These are phyloP conservation scores for Ophiobolus disseminans DNA, from an alignment of 2,329 filamentous ascomycete species.

Conservation along the genomic window DNA sequence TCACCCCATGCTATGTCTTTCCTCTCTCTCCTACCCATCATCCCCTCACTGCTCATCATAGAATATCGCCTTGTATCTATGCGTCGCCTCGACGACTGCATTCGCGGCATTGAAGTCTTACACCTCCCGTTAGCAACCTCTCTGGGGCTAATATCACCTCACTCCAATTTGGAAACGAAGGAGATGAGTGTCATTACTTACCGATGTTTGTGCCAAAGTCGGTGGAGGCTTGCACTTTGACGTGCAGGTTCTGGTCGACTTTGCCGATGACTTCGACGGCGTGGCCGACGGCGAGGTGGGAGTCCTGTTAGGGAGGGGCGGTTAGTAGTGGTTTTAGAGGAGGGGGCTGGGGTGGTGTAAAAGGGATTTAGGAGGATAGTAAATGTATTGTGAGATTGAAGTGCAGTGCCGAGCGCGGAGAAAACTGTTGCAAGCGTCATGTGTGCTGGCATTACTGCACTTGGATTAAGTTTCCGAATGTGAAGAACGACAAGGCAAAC, in stretches of 20 bases:
- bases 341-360: too few species aligned
- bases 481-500: too few species aligned
- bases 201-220: conserved; percentile 75
- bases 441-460: too few species aligned
- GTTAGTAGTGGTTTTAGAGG: too few species aligned
- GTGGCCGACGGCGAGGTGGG: conserved; percentile 72
- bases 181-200: conserved; percentile 55
- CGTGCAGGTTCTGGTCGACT: conserved; percentile 73
- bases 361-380: too few species aligned
- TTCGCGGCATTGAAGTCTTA: conserved; percentile 80
- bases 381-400: too few species aligned
- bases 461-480: too few species aligned
- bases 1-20: neutral
- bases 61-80: conserved; percentile 82
- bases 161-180: neutral
- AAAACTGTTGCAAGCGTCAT: too few species aligned
- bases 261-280: conserved; percentile 81
- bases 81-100: conserved; percentile 84
- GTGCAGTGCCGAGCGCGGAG: too few species aligned
- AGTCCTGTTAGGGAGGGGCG: conserved; percentile 60
- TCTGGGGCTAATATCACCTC: neutral
- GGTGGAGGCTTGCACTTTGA: conserved; percentile 72
- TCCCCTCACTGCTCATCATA: conserved; percentile 58
- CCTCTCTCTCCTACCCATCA: neutral
- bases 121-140: neutral